phyloP scores from a whole-genome alignment of 208 protist species.

The Leishmania martiniquensis region DNA sequence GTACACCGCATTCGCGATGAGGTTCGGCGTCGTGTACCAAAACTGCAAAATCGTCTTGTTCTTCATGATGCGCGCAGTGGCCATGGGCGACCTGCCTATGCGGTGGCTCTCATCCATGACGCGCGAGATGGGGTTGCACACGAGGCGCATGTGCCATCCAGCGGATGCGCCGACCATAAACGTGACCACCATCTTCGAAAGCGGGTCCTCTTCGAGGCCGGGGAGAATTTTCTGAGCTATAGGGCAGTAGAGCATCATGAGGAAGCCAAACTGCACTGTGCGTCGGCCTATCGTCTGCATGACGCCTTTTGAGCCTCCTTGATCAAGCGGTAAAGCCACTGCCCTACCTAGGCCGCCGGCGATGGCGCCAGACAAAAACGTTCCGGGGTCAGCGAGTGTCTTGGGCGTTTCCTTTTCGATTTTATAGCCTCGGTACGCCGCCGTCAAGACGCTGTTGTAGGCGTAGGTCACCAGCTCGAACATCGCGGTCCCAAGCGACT shows the following conservation, averaged over 20 bases:
- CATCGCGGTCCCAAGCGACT: slow-evolving; percentile 24
- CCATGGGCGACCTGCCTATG: slow-evolving; percentile 58
- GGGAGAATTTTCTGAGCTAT: slow-evolving; percentile 69
- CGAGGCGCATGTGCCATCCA: slow-evolving; percentile 85
- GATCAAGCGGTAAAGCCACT: slow-evolving; percentile 65
- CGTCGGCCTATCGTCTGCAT: slow-evolving; percentile 69
- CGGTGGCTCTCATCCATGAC: slow-evolving; percentile 82
- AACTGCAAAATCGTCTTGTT: slow-evolving; percentile 90
- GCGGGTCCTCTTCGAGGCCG: slow-evolving; percentile 62
- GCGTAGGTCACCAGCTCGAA: slow-evolving; percentile 57
- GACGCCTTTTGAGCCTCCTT: slow-evolving; percentile 77
- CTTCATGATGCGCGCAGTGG: slow-evolving; percentile 58
- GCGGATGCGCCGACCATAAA: slow-evolving; percentile 79
- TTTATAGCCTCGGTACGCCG: slow-evolving; percentile 45
- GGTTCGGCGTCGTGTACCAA: slow-evolving; percentile 83
- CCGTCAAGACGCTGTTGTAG: slow-evolving; percentile 41
- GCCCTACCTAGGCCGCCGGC: slow-evolving; percentile 70
- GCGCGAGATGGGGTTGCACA: slow-evolving; percentile 87
- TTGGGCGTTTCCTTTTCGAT: slow-evolving; percentile 70
- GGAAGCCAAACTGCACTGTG: slow-evolving; percentile 77
- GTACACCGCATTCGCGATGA: slow-evolving; percentile 89
- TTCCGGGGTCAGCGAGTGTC: slow-evolving; percentile 69
- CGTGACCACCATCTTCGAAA: slow-evolving; percentile 77
- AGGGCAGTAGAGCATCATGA: slow-evolving; percentile 91
- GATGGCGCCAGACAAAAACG: slow-evolving; percentile 78